Evolutionary conservation across 106 monocot genomes (phyloP).

Genomic region (Narthecium ossifragum): DNA sequence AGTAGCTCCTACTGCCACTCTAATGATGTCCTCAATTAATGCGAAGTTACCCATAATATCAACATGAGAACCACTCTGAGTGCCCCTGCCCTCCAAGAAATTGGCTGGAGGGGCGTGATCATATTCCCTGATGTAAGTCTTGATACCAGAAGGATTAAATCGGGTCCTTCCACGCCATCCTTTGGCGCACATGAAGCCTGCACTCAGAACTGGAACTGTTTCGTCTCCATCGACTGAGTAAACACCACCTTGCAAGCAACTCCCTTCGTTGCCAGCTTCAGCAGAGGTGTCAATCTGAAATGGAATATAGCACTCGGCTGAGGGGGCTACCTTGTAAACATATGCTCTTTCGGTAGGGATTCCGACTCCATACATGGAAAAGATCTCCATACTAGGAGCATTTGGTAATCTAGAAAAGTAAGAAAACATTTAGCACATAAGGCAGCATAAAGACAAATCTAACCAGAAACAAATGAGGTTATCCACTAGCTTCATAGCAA

Average conservation of each 20-base stretch:
- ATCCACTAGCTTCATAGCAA: too few relatives aligned
- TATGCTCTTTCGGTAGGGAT: constrained; percentile 95
- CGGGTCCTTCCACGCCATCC: constrained; percentile 92
- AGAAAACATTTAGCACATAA: neutral
- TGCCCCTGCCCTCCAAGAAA: constrained; percentile 88
- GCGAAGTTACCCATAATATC: constrained; percentile 99
- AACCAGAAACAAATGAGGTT: too few relatives aligned
- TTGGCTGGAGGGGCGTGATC: constrained; percentile 81
- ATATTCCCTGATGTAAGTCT: constrained; percentile 79
- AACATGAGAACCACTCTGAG: constrained; percentile 96
- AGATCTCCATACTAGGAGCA: constrained; percentile 98
- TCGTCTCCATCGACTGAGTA: constrained; percentile 76
- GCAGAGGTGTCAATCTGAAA: constrained; percentile 89
- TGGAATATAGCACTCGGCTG: constrained; percentile 82
- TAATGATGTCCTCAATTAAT: constrained; percentile 88
- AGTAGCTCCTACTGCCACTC: constrained; percentile 89
- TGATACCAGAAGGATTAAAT: constrained; percentile 87
- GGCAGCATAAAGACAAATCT: neutral
- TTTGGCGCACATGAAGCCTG: constrained; percentile 95
- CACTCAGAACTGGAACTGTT: constrained; percentile 92
- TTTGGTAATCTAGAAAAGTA: constrained; percentile 62
- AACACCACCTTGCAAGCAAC: constrained; percentile 80
- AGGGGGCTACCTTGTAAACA: constrained; percentile 74
- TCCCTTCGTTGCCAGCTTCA: constrained; percentile 43
- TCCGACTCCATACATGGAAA: constrained; percentile 94